Conservation (phyloP, 1,139 yeast species). For the Torulaspora pretoriensis region DNA sequence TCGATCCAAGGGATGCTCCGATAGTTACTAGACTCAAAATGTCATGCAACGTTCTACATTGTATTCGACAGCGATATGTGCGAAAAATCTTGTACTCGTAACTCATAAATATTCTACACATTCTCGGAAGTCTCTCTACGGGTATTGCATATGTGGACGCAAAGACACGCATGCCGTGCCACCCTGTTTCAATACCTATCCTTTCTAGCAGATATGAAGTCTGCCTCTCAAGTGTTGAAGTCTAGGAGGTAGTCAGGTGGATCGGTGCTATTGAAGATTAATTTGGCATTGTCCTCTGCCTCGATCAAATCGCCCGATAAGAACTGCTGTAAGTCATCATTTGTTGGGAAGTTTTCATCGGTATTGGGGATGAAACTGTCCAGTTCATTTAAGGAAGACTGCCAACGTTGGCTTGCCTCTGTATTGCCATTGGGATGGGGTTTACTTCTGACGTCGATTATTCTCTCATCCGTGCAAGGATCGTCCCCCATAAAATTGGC, state of each 20-base stretch:
- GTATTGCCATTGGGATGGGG: conserved; percentile 12
- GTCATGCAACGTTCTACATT: too few relatives aligned
- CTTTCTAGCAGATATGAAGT: too few relatives aligned
- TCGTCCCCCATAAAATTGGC: conserved; percentile 5
- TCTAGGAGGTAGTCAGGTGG: conserved; percentile 32
- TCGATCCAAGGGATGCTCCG: too few relatives aligned
- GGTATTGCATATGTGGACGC: too few relatives aligned
- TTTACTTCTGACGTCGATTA: conserved; percentile 21
- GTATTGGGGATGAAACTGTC: conserved; percentile 2
- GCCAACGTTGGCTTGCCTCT: background rate
- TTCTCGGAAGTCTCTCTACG: too few relatives aligned
- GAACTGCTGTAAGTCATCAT: conserved; percentile 33
- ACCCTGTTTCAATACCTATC: too few relatives aligned
- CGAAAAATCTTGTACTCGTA: too few relatives aligned
- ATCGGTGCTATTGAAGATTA: conserved; percentile 26
- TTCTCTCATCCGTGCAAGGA: conserved; percentile 18
- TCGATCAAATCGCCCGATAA: conserved; percentile 33
- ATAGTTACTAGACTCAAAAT: too few relatives aligned
- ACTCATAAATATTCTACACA: too few relatives aligned
- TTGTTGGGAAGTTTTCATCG: conserved; percentile 8
- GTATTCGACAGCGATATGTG: too few relatives aligned
- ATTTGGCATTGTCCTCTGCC: conserved; percentile 34
- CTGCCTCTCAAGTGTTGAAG: background rate
- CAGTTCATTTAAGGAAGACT: background rate
- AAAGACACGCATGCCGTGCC: too few relatives aligned